A percentile compares a stretch with the other conserved stretches of the same genome.
phyloP scores from a whole-genome alignment of 2,329 filamentous ascomycete genomes.

The Chaetomium sp. region DNA sequence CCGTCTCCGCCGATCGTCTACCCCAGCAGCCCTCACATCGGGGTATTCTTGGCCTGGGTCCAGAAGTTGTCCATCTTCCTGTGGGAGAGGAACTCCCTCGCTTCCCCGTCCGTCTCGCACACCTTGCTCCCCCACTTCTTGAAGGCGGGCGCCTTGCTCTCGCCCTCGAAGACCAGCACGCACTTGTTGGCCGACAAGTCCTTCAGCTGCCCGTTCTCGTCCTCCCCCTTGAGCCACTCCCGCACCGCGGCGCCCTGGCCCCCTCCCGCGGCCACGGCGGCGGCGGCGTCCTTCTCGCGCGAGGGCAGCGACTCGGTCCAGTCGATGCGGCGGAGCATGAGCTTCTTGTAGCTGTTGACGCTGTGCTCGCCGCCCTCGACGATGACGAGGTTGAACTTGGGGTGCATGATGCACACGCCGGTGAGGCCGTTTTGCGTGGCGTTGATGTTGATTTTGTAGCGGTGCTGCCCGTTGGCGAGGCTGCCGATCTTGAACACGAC shows the following conservation, averaged over 20 bases:
- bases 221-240: slow-evolving; percentile 77
- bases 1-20: neutral
- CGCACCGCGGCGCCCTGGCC: slow-evolving; percentile 57
- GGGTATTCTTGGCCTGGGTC: slow-evolving; percentile 74
- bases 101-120: slow-evolving; percentile 91
- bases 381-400: slow-evolving; percentile 83
- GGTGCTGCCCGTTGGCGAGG: slow-evolving; percentile 88
- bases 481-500: slow-evolving; percentile 88
- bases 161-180: slow-evolving; percentile 85
- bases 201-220: slow-evolving; percentile 75
- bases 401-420: slow-evolving; percentile 89
- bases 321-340: slow-evolving; percentile 91
- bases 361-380: slow-evolving; percentile 88
- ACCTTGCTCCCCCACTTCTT: slow-evolving; percentile 85
- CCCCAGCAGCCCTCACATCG: slow-evolving; percentile 11
- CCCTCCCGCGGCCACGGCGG: neutral
- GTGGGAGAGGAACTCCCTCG: slow-evolving; percentile 75
- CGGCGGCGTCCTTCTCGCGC: slow-evolving; percentile 56
- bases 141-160: slow-evolving; percentile 78
- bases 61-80: slow-evolving; percentile 96
- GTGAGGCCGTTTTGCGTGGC: slow-evolving; percentile 86
- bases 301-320: slow-evolving; percentile 89
- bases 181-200: slow-evolving; percentile 84
- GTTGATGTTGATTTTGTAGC: slow-evolving; percentile 90
- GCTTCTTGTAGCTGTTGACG: slow-evolving; percentile 82